Percentiles rank a stretch among this genome's conserved stretches.
Conservation (phyloP, 1,284 basidiomycete species). For the Volvariella surrecta region DNA sequence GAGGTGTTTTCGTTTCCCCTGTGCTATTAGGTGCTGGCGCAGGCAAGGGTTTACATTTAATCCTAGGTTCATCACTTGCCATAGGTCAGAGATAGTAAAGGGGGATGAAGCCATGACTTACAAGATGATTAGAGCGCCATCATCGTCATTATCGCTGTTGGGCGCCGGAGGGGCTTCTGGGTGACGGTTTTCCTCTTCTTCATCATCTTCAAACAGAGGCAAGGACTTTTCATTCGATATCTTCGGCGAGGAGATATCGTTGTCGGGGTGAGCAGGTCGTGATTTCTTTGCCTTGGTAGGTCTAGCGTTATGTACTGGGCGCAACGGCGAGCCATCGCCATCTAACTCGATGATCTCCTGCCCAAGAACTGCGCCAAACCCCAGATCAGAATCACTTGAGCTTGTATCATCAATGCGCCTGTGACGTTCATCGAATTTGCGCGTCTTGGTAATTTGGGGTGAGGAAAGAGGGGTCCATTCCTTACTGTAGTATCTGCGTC, state of each 20-base stretch:
- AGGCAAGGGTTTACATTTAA: constrained; percentile 35
- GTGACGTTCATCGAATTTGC: constrained; percentile 14
- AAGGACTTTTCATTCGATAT: constrained; percentile 8
- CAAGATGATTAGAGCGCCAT: constrained; percentile 38
- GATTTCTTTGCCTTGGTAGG: neutral
- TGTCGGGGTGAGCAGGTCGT: neutral
- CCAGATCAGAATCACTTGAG: constrained; percentile 20
- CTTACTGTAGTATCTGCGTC: neutral
- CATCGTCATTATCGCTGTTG: constrained; percentile 14
- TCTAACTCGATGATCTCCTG: constrained; percentile 20
- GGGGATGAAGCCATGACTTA: constrained; percentile 19
- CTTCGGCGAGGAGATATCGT: constrained; percentile 4
- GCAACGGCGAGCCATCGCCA: constrained; percentile 14
- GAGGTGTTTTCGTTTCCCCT: neutral
- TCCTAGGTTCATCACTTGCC: constrained; percentile 36
- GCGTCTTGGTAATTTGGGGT: constrained; percentile 2
- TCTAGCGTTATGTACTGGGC: neutral
- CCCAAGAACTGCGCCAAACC: constrained; percentile 4
- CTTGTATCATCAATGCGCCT: constrained; percentile 28
- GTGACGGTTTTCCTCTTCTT: constrained; percentile 12
- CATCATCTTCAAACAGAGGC: constrained; percentile 22
- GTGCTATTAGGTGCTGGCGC: constrained; percentile 9
- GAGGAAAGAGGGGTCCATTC: neutral
- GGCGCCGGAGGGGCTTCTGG: constrained; percentile 2
- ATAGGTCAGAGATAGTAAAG: neutral